Evolutionary conservation across 1,284 basidiomycete species (phyloP).

Genomic region (Waitea zeae): DNA sequence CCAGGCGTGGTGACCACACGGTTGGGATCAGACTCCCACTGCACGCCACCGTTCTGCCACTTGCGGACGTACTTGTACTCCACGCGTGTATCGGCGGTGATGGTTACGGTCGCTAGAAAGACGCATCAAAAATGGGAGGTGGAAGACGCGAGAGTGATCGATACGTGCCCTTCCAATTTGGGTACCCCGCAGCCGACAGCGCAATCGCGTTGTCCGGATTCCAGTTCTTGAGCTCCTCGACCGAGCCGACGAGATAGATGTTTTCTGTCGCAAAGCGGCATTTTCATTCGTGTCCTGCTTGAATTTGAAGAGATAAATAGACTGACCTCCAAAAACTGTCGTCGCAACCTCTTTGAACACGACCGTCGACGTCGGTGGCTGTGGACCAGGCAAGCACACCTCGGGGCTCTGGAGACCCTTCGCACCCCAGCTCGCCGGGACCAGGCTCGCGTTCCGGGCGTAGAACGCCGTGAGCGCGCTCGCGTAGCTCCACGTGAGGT

Average conservation of each 20-base stretch:
- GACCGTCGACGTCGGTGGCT: conserved; percentile 25
- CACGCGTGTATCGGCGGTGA: conserved; percentile 32
- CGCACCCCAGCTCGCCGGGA: conserved; percentile 47
- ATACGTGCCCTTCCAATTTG: conserved; percentile 57
- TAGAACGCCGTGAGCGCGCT: conserved; percentile 18
- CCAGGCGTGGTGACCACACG: no score
- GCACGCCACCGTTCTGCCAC: conserved; percentile 27
- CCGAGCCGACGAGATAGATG: conserved; percentile 52
- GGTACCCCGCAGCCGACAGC: conserved; percentile 42
- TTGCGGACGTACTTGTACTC: conserved; percentile 63
- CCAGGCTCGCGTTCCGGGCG: not conserved
- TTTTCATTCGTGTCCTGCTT: no score
- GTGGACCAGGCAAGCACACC: conserved; percentile 18
- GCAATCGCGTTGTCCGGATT: conserved; percentile 37
- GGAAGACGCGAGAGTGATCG: no score
- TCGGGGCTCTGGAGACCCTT: conserved; percentile 31
- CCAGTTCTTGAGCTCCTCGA: conserved; percentile 44
- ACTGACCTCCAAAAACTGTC: conserved; percentile 34
- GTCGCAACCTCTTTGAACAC: conserved; percentile 50
- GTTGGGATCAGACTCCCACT: conserved; percentile 31
- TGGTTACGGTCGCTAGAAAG: conserved; percentile 39
- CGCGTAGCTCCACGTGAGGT: conserved; percentile 27
- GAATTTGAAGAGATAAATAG: no score
- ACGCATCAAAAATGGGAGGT: no score
- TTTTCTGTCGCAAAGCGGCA: no score